These are phyloP conservation scores for Eucalyptus paniculata DNA, from an alignment of 345 rosid genomes.

Conservation along the genomic window DNA sequence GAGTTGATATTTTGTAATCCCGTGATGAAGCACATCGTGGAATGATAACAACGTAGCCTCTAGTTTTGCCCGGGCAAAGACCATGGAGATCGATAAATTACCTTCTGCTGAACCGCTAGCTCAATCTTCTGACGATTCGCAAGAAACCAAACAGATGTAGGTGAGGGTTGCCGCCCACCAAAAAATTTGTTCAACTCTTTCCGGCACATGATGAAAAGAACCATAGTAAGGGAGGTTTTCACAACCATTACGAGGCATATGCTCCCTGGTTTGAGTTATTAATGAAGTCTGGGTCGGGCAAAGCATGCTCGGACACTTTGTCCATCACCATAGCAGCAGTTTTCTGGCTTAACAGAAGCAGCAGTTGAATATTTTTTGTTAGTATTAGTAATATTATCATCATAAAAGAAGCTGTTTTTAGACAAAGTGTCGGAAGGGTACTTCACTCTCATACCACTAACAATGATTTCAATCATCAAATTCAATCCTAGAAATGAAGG, in stretches of 20 bases:
- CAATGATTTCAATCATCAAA: background rate
- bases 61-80: background rate
- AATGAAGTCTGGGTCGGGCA: background rate
- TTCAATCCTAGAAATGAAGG: background rate
- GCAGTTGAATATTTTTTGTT: background rate
- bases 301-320: background rate
- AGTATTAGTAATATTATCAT: background rate
- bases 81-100: background rate
- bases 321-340: background rate
- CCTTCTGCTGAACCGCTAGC: background rate
- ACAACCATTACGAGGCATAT: background rate
- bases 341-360: background rate
- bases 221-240: background rate
- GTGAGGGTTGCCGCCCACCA: background rate
- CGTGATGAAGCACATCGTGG: background rate
- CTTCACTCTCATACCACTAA: background rate
- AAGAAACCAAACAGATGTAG: background rate
- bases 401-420: background rate
- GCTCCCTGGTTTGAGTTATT: background rate
- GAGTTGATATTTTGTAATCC: background rate
- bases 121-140: background rate
- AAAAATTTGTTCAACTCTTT: background rate
- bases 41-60: background rate
- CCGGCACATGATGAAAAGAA: background rate
- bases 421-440: background rate